Evolutionary conservation across 306 rosid species (phyloP), one percentile per base, ranked within the genome.

Genomic region (Malus fusca): DNA sequence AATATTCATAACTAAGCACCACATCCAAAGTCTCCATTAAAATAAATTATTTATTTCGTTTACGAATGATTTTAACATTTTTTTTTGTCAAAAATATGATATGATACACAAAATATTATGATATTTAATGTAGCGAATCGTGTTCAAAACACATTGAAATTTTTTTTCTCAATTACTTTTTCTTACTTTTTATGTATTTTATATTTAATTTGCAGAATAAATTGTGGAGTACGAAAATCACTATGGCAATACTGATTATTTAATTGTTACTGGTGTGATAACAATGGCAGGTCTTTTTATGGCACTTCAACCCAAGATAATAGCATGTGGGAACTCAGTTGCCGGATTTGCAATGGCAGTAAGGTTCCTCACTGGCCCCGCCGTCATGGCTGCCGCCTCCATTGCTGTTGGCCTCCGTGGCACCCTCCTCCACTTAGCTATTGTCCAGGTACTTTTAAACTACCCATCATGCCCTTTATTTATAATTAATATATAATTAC

Each of bases 241-340:
- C 26, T 26, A 26, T 26, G 26, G 26, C 26, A 26, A 26, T 26
- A 5, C 44, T 77, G 48, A 37, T 43, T 4, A 68, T 72, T 61
- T 48, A 35, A 18, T 62, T 72, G 25, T 15, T 44, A 2, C 19
- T 62, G 37, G 19, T 14, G 67, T 66, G 28, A 72, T 59, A 30
- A n/a, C 18, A 69, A 19, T 37, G 75, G 23, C 55, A 93, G 99
- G 99, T 84, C 79, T 96, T 40, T 96, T 96, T 71, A 96, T 96
- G 99, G 99, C 97, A 4, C 97, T 96, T 74, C 99, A 96, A 73
- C 99, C 99, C 13, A 96, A 92, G 86, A 87, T 96, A 62, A 96
- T 96, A 63, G 99, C 99, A 2, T 96, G 99, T 86, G 99, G 99
- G 55, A 96, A 96, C 85, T 92, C 99, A 0, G 89, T 92, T 58